Evolutionary conservation across 192 early-diverging fungal genomes (phyloP), one percentile per base, ranked within the genome.

Genomic region (Umbelopsis ramanniana): DNA sequence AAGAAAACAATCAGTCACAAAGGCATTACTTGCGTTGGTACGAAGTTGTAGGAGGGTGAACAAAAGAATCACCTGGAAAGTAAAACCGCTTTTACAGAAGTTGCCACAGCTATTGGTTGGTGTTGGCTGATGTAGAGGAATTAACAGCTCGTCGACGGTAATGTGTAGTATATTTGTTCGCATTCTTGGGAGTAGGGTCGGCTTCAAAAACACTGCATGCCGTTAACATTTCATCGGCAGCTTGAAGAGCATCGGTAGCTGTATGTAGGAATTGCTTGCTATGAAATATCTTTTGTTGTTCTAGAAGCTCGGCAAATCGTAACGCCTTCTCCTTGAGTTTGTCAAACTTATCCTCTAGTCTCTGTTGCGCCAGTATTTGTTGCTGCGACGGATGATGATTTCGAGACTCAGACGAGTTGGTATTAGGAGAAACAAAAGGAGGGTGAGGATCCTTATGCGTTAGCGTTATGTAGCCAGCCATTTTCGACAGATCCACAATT

Each of bases 361-460:
- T 22, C 33, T 63, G 57, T 17, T 63, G 57, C 6, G 57, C 57
- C 26, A 63, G 17, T 14, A 63, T 63, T 63, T 35, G 57, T 37
- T 63, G 57, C 33, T 63, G 57, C 7, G 57, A 63, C 17, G 33
- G 26, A 17, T 63, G 57, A 29, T 63, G 57, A 37, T 26, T 33
- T 63, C 57, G 57, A 17, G 57, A 38, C 26, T 63, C 57, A 7
- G 57, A 9, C 24, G 57, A 63, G 57, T 63, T 63, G 57, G 57
- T 8, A 38, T 29, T 37, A 37, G 57, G 57, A 3, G 57, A 63
- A 19, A 72, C 66, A 66, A 79, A 79, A 12, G 72, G 68, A 8
- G 77, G 77, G 67, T 79, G 77, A 15, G 72, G 40, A 46, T 71
- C 63, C 47, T 74, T 79, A 33, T 79, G 77, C 66, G 68, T 79